A percentile compares a stretch with the other conserved stretches of the same genome.
These are phyloP conservation scores for Raffaelea deltoideospora DNA, from an alignment of 2,329 filamentous ascomycete genomes.

Conservation along the genomic window DNA sequence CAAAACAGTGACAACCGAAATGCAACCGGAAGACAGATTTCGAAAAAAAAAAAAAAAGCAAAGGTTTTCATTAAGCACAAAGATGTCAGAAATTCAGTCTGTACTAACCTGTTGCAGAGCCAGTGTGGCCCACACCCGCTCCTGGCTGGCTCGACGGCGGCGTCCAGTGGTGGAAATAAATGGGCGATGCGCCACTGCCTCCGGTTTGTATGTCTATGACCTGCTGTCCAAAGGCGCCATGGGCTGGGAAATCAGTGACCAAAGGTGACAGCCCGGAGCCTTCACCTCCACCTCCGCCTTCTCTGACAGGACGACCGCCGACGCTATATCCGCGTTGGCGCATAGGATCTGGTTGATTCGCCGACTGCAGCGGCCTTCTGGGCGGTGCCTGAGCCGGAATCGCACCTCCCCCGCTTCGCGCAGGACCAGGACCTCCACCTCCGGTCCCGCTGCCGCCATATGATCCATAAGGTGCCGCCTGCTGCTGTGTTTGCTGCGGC, in stretches of 20 bases:
- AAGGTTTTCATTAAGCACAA: too few species aligned
- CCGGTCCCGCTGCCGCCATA: constrained; percentile 25
- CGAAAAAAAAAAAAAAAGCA: not conserved
- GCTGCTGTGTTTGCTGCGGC: constrained; percentile 33
- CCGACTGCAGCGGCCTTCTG: constrained; percentile 17
- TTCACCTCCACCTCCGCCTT: constrained; percentile 24
- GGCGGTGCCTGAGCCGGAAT: too few species aligned
- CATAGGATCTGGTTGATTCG: constrained; percentile 32
- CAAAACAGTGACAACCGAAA: not conserved
- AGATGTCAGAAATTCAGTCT: too few species aligned
- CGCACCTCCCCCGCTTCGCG: too few species aligned
- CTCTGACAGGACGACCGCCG: constrained; percentile 21
- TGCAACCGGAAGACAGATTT: too few species aligned
- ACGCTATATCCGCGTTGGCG: constrained; percentile 35
- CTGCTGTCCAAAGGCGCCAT: constrained; percentile 14
- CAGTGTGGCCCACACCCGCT: constrained; percentile 1
- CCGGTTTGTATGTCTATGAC: constrained; percentile 49
- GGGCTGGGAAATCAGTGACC: not conserved
- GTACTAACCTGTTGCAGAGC: constrained; percentile 4
- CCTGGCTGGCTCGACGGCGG: constrained; percentile 39
- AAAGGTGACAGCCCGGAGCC: constrained; percentile 51
- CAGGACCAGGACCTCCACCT: not conserved
- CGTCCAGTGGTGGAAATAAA: constrained; percentile 89
- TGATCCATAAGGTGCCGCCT: constrained; percentile 24
- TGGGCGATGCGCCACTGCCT: constrained; percentile 56